Conservation (phyloP, 1,139 yeast species). For the Taphrina wiesneri region DNA sequence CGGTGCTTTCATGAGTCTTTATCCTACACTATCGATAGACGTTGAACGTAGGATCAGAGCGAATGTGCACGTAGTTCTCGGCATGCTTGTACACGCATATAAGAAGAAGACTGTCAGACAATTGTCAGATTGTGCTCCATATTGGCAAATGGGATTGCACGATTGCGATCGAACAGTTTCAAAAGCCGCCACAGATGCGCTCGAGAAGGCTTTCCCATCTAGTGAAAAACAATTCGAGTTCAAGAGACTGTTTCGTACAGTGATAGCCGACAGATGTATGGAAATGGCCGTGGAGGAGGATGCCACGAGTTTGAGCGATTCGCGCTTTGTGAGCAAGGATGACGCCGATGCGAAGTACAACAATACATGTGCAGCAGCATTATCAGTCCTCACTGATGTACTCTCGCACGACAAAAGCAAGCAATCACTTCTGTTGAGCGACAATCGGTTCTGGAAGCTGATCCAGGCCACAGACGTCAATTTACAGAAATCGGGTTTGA, state of each 20-base stretch:
- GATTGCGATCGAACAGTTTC: constrained; percentile 31
- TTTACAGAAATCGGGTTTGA: constrained; percentile 10
- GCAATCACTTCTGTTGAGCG: neutral
- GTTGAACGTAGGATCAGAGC: constrained; percentile 29
- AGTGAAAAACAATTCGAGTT: constrained; percentile 10
- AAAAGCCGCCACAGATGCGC: constrained; percentile 23
- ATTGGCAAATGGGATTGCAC: constrained; percentile 18
- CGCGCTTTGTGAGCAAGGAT: constrained; percentile 32
- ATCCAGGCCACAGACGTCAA: constrained; percentile 7
- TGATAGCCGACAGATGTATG: neutral
- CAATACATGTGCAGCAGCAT: constrained; percentile 4
- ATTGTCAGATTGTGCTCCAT: constrained; percentile 2
- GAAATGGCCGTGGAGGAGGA: constrained; percentile 8
- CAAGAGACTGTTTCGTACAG: neutral
- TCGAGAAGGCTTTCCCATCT: constrained; percentile 15
- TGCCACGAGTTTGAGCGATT: constrained; percentile 33
- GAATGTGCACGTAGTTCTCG: constrained; percentile 19
- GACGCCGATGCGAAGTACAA: constrained; percentile 35
- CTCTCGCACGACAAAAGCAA: neutral
- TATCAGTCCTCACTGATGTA: constrained; percentile 2
- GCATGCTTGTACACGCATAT: neutral
- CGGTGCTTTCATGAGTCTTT: constrained; percentile 6
- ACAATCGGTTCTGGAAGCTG: constrained; percentile 14
- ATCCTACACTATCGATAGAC: constrained; percentile 28
- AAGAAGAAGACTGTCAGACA: constrained; percentile 5